Conservation (phyloP, 2,329 filamentous ascomycete species). For the Claviceps paspali region DNA sequence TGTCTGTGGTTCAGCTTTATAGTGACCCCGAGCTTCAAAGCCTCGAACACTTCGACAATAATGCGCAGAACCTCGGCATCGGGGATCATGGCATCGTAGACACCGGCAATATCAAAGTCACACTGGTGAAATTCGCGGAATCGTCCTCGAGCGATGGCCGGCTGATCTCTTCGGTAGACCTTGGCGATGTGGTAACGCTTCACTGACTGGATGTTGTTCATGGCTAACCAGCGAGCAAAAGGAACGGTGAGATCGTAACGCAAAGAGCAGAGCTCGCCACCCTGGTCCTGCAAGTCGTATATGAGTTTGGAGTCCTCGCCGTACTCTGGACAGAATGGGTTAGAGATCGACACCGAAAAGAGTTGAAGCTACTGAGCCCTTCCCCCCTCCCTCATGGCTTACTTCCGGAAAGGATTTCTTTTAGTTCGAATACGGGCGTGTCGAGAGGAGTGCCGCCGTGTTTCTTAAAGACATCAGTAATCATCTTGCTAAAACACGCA, state of each 20-base stretch:
- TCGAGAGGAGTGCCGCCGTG: constrained; percentile 69
- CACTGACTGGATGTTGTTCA: constrained; percentile 76
- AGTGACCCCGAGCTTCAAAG: constrained; percentile 57
- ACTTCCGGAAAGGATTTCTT: constrained; percentile 68
- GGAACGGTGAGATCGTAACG: constrained; percentile 82
- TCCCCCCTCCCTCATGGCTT: neutral
- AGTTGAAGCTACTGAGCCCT: neutral
- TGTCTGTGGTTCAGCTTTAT: constrained; percentile 94
- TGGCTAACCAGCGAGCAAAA: constrained; percentile 83
- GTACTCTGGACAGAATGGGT: constrained; percentile 41
- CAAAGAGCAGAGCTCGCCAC: constrained; percentile 59
- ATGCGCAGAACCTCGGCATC: constrained; percentile 83
- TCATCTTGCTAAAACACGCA: constrained; percentile 30
- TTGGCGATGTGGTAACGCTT: constrained; percentile 95
- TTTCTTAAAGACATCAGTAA: constrained; percentile 67
- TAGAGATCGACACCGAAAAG: neutral
- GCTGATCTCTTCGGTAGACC: constrained; percentile 40
- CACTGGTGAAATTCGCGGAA: constrained; percentile 97
- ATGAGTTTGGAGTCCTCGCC: constrained; percentile 87
- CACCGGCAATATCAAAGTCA: constrained; percentile 87
- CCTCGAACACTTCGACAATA: constrained; percentile 71
- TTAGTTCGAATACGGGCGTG: constrained; percentile 73
- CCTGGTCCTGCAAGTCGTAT: constrained; percentile 76
- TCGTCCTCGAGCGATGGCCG: constrained; percentile 69
- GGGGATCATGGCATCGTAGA: constrained; percentile 79